Conservation (phyloP, 1,139 yeast species). For the Debaryomycetaceae sp. region DNA sequence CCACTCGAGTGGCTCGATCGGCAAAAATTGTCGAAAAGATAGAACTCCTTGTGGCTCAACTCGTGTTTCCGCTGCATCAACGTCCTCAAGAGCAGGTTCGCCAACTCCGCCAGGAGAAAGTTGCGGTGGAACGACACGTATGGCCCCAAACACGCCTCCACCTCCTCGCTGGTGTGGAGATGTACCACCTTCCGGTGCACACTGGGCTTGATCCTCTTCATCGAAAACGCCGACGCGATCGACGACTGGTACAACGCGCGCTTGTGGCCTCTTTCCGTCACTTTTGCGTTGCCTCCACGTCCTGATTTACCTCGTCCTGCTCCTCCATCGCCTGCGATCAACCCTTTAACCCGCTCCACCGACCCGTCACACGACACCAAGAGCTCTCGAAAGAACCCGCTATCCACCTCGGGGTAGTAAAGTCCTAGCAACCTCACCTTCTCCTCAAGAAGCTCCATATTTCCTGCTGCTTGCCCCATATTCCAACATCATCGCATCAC, state of each 20-base stretch:
- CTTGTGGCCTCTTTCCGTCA: constrained; percentile 10
- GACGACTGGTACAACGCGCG: constrained; percentile 17
- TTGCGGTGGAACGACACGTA: constrained; percentile 49
- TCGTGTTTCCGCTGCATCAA: constrained; percentile 35
- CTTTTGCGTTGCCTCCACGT: constrained; percentile 1
- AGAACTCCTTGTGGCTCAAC: constrained; percentile 45
- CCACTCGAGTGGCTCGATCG: constrained; percentile 50
- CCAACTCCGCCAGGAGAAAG: constrained; percentile 48
- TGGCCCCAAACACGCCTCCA: constrained; percentile 34
- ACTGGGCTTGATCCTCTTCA: constrained; percentile 3
- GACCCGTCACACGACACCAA: constrained; percentile 40
- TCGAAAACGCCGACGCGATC: constrained; percentile 18
- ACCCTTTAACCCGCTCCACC: constrained; percentile 19
- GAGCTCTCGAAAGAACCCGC: constrained; percentile 29
- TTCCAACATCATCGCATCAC: neutral
- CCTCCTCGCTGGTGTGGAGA: constrained; percentile 30
- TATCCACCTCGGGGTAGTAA: constrained; percentile 17
- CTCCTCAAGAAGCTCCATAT: constrained; percentile 1
- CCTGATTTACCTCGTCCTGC: constrained; percentile 4
- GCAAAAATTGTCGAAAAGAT: constrained; percentile 59
- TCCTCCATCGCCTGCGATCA: constrained; percentile 24
- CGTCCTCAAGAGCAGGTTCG: constrained; percentile 39
- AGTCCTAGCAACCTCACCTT: constrained; percentile 10
- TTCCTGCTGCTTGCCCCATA: neutral
- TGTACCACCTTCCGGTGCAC: constrained; percentile 6